Evolutionary conservation across 495 filamentous ascomycete genomes (phyloP), one percentile per base, ranked within the genome.

Genomic region (Astrothelium subdiscretum): DNA sequence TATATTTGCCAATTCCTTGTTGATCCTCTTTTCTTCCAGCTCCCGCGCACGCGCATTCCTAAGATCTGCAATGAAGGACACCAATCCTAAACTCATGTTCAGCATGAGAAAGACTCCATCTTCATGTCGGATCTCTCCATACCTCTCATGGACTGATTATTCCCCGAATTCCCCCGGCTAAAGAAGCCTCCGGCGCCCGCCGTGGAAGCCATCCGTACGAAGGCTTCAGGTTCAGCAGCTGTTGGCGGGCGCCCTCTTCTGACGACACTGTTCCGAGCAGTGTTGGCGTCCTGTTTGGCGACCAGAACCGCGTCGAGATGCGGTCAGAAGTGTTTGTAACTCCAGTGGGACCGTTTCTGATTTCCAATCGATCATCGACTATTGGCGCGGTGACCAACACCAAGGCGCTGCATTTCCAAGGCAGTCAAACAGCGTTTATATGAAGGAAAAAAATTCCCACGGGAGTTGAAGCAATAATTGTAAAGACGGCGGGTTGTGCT

Each of bases 1-100:
- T 74, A 99, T 97, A 69, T 99, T 99, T 70, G 95, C 95, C 70
- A 97, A 79, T 78, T 99, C 95, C 76, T 99, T 99, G 73, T 99
- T 99, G 73, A 99, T 97, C 67, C 95, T 81, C 78, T 99, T 99
- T 78, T 99, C 95, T 73, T 99, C 95, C 63, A 99, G 76, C 71
- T 99, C 95, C 43, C 95, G 83, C 24, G 95, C 95, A 70, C 95
- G 80, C 31, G 95, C 95, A 73, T 97, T 97, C 66, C 95, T 81
- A 65, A 99, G 75, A 74, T 99, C 95, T 62, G 95, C 95, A 70
- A 99, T 97, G 79, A 99, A 99, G 74, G 96, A 92, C 31, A 97
- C 94, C 63, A 99, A 80, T 18, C 94, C 87, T 78, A 71, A 62
- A 48, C 72, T 71, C 22, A 63, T 69, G 57, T 70, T 74, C 63